Conservation (phyloP, 768 basidiomycete genomes). For the Calocera viscosa region DNA sequence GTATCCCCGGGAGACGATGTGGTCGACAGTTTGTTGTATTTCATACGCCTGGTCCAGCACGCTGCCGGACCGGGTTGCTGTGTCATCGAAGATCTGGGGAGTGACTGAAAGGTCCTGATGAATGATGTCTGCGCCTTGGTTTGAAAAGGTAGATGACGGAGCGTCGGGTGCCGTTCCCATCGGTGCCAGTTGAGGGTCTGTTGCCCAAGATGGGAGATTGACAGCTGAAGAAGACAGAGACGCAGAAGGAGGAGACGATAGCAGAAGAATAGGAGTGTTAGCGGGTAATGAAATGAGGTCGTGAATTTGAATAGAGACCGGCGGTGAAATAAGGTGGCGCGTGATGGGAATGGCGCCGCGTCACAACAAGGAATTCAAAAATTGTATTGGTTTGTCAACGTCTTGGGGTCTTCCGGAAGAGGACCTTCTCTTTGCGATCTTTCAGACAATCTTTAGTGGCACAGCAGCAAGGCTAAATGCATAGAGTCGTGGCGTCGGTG, state of each 20-base stretch:
- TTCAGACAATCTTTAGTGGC: not conserved
- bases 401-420: not conserved
- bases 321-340: not conserved
- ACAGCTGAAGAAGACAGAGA: not conserved
- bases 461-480: not conserved
- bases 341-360: not conserved
- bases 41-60: not conserved
- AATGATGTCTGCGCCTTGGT: not conserved
- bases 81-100: conserved; percentile 45
- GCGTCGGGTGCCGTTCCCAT: not conserved
- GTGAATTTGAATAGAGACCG: not conserved
- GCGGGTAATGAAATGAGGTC: not conserved
- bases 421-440: not conserved
- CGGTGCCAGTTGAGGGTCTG: not conserved
- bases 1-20: not conserved
- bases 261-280: not conserved
- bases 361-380: not conserved
- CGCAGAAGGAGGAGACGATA: not conserved
- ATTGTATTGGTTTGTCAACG: not conserved
- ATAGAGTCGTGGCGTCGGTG: not conserved
- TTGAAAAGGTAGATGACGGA: not conserved
- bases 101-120: not conserved
- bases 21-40: not conserved
- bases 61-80: conserved; percentile 52
- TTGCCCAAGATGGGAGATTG: not conserved